Evolutionary conservation across 202 grass and related monocot genomes (phyloP).

Genomic region (Carex arenaria): DNA sequence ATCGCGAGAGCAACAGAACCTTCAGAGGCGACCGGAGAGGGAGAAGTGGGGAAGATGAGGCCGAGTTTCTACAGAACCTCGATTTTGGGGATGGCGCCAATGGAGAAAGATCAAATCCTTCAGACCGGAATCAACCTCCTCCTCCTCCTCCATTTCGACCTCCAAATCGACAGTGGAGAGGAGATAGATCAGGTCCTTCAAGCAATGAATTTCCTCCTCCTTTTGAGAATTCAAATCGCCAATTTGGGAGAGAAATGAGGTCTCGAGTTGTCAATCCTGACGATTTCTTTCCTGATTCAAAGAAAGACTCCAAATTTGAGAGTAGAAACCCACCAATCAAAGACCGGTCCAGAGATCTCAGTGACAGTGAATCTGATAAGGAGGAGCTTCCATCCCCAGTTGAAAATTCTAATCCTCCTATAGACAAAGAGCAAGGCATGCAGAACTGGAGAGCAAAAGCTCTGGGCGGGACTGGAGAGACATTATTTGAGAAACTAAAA

Average conservation of each 20-base stretch:
- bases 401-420: not conserved
- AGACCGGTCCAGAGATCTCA: conserved; percentile 13
- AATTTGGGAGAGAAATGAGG: not conserved
- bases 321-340: not conserved
- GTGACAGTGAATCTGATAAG: conserved; percentile 29
- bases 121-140: conserved; percentile 4
- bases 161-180: not conserved
- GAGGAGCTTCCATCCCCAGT: not conserved
- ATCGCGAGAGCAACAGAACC: not conserved
- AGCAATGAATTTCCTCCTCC: not conserved
- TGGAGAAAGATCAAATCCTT: conserved; percentile 28
- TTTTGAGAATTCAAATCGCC: not conserved
- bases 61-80: conserved; percentile 59
- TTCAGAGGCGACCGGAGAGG: conserved; percentile 32
- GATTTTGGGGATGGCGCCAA: conserved; percentile 44
- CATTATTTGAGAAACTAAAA: conserved; percentile 61
- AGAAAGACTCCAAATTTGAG: conserved; percentile 12
- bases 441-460: conserved; percentile 8
- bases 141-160: not conserved
- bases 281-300: conserved; percentile 24
- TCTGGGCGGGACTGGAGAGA: conserved; percentile 31
- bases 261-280: not conserved
- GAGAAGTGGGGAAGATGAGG: conserved; percentile 48
- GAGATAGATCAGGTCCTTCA: conserved; percentile 1
- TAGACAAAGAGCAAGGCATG: not conserved